Evolutionary conservation across 768 basidiomycete genomes (phyloP).

Genomic region (Hypholoma sublateritium): DNA sequence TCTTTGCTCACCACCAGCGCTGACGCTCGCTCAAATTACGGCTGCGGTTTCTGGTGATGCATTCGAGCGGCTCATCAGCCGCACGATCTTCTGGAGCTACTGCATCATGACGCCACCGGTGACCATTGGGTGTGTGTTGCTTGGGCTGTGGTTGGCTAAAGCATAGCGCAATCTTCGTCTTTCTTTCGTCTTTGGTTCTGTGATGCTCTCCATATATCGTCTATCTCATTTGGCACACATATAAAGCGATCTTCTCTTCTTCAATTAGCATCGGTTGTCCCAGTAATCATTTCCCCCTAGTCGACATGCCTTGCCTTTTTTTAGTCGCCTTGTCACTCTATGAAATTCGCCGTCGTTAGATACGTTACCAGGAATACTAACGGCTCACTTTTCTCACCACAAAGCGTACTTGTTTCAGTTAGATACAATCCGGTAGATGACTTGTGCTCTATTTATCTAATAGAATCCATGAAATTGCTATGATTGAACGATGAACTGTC

Average conservation of each 20-base stretch:
- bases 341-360: too few species aligned
- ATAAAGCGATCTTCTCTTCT: too few species aligned
- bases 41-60: slow-evolving; percentile 82
- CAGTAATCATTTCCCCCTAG: too few species aligned
- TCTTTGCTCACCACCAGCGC: slow-evolving; percentile 78
- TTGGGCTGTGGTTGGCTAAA: slow-evolving; percentile 65
- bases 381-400: too few species aligned
- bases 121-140: slow-evolving; percentile 74
- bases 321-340: too few species aligned
- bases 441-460: not conserved
- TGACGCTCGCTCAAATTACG: slow-evolving; percentile 65
- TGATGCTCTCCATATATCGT: too few species aligned
- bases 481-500: not conserved
- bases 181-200: not conserved
- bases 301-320: too few species aligned
- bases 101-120: slow-evolving; percentile 85
- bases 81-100: slow-evolving; percentile 94
- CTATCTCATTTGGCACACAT: too few species aligned
- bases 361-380: too few species aligned
- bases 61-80: slow-evolving; percentile 87
- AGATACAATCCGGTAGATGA: too few species aligned
- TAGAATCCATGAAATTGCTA: not conserved
- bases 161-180: slow-evolving; percentile 28
- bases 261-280: too few species aligned
- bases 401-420: too few species aligned